Evolutionary conservation across 2,329 filamentous ascomycete species (phyloP), one percentile per base, ranked within the genome.

Genomic region (Fusarium phyllophilum): DNA sequence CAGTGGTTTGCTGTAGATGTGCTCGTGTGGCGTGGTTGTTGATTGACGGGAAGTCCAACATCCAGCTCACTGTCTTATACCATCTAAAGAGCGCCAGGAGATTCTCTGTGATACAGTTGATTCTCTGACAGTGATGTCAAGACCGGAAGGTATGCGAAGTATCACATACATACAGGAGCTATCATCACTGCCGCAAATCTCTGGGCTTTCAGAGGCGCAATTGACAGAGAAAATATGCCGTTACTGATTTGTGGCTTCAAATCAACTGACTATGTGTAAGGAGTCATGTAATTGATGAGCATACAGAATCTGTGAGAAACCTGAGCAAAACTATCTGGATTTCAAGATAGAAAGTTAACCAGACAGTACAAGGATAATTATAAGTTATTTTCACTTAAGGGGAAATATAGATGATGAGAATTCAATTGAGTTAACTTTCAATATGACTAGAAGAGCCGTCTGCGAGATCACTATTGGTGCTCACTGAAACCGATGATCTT

Each of bases 211-310:
- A 11, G 2, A 3, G 24, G 20, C 5, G 3, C 8, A 6, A 17
- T 0, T 31, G 0, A 0, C 10, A 17, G 6, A 8, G 3, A 18
- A 33, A 3, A 33, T 6, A 18, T 10, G 1, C 6, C 2, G 1
- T 3, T 6, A 11, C 29, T 33, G 15, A 7, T 12, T 7, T 33
- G 4, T 17, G n/a, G 8, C 22, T 7, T 3, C 2, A 0, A 18
- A 12, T 5, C 3, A 6, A 33, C 4, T 4, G 0, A 1, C 9
- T 13, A 11, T 1, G 10, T n/a, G 26, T 17, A 11, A 8, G 10
- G 15, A 4, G 10, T 3, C 10, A 31, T 12, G 29, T 17, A 2
- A 17, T 49, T n/a, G 14, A 31, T 4, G 6, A 14, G 17, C 7
- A 18, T 5, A 13, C 5, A 45, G n/a, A 24, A 20, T 1, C 2